Base-by-base conservation (phyloP, 768 basidiomycete species). In the Paxillus involutus region DNA sequence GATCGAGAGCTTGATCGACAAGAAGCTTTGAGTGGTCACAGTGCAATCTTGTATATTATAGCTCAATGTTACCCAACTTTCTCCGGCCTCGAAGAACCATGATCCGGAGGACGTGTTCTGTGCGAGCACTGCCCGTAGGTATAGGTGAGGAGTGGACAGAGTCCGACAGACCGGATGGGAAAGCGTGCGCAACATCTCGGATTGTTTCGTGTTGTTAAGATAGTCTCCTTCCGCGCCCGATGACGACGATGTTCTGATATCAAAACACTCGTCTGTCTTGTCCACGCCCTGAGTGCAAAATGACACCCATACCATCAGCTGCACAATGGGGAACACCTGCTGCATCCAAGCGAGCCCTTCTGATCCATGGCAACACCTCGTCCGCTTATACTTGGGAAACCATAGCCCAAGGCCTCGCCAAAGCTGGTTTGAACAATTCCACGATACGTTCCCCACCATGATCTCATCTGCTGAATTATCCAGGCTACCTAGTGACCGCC, bases 1-100 rank as follows among this genome's bases (percentile, higher is more conserved):
- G 33, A 89, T 95, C 49, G 80, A 91, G 71, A 89, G 89, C 61
- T 88, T 88, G 71, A 83, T 95, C 55, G 91, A 94, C 66, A 76
- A 88, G 47, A 75, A 72, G 42, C 63, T 87, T 51, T 87, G 63
- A 71, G 10, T 17, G 24, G 4, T 26, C 26, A 5, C 26, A 21
- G 44, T 1, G 17, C 35, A 35, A 36, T 52, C 39, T 19, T n/a
- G 39, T 40, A n/a, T 47, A 47, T 16, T 33, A 37, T n/a, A 35
- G 21, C 26, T 44, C n/a, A 21, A 19, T 42, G 43, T 14, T 17
- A 19, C n/a, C n/a, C 17, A 44, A 8, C 8, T 19, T 9, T 14
- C 7, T 9, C 13, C 19, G 19, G 9, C 21, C 42, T 12, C 19
- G 8, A 26, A 14, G 17, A n/a, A 21, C 16, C 8, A 44, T 24